Conservation (phyloP, 1,284 basidiomycete genomes). For the Cystobasidiaceae sp. region DNA sequence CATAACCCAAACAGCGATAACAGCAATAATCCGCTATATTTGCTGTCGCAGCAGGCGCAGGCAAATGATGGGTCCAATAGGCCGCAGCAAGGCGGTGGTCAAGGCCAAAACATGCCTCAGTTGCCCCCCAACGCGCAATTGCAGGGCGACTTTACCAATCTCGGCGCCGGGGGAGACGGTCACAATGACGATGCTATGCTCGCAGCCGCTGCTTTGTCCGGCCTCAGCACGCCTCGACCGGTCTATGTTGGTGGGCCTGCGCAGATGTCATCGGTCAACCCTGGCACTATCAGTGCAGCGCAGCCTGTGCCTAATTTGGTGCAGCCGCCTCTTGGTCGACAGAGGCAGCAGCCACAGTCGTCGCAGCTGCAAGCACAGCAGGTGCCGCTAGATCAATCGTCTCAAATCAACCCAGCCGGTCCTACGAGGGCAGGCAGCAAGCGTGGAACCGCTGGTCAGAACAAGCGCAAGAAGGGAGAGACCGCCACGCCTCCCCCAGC, state of each 20-base stretch:
- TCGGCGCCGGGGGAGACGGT: too few relatives aligned
- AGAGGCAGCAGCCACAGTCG: background rate
- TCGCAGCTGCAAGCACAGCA: conserved; percentile 22
- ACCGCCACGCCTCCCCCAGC: conserved; percentile 22
- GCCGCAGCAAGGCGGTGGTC: background rate
- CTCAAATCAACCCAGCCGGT: too few relatives aligned
- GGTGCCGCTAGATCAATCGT: too few relatives aligned
- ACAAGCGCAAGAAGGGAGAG: conserved; percentile 47
- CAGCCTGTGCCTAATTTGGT: conserved; percentile 9
- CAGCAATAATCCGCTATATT: too few relatives aligned
- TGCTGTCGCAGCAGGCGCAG: too few relatives aligned
- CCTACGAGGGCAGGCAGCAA: too few relatives aligned
- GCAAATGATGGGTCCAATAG: background rate
- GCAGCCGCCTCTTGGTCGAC: conserved; percentile 1
- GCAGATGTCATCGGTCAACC: background rate
- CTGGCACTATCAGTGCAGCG: conserved; percentile 3
- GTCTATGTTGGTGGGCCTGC: conserved; percentile 12
- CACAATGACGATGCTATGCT: conserved; percentile 28
- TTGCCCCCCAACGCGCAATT: background rate
- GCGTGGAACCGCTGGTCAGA: too few relatives aligned
- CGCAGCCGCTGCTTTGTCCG: conserved; percentile 27
- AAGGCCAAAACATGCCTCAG: background rate
- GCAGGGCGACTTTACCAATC: too few relatives aligned
- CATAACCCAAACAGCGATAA: too few relatives aligned
- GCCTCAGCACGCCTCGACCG: conserved; percentile 20